A percentile compares a stretch with the other conserved stretches of the same genome.
Conservation (phyloP, 371 early-diverging fungal genomes). For the Mucor irregularis region DNA sequence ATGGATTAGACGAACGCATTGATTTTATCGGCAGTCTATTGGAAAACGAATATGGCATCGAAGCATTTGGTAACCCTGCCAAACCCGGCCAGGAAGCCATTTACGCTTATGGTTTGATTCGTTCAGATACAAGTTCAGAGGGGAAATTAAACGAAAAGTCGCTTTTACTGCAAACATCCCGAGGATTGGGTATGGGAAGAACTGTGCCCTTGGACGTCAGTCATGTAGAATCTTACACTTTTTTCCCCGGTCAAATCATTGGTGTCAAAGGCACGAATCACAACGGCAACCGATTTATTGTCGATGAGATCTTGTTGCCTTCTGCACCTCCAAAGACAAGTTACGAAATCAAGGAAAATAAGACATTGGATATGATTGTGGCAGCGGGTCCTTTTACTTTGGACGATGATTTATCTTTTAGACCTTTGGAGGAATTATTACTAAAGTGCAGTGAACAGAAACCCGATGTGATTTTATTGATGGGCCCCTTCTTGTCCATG, state of each 20-base stretch:
- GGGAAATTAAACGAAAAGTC: slow-evolving; percentile 70
- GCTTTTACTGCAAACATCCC: slow-evolving; percentile 76
- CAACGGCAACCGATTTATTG: slow-evolving; percentile 23
- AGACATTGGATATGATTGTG: slow-evolving; percentile 66
- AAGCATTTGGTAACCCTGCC: slow-evolving; percentile 63
- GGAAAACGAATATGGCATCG: slow-evolving; percentile 46
- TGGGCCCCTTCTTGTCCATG: slow-evolving; percentile 85
- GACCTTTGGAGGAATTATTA: slow-evolving; percentile 76
- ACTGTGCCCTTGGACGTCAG: slow-evolving; percentile 67
- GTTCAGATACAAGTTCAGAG: slow-evolving; percentile 60
- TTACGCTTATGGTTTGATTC: slow-evolving; percentile 65
- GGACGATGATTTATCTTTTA: slow-evolving; percentile 71
- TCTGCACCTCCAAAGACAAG: slow-evolving; percentile 32
- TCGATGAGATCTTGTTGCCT: slow-evolving; percentile 33
- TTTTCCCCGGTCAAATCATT: slow-evolving; percentile 78
- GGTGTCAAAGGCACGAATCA: slow-evolving; percentile 47
- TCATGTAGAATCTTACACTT: slow-evolving; percentile 52
- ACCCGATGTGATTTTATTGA: slow-evolving; percentile 81
- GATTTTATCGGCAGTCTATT: slow-evolving; percentile 65
- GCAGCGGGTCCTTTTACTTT: slow-evolving; percentile 89
- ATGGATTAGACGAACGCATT: slow-evolving; percentile 71
- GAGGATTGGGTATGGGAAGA: slow-evolving; percentile 68
- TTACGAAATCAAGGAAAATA: slow-evolving; percentile 27
- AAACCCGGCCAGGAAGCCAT: slow-evolving; percentile 49
- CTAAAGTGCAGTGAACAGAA: slow-evolving; percentile 52